Conservation (phyloP, 495 filamentous ascomycete genomes). For the Achaetomiella virescens region DNA sequence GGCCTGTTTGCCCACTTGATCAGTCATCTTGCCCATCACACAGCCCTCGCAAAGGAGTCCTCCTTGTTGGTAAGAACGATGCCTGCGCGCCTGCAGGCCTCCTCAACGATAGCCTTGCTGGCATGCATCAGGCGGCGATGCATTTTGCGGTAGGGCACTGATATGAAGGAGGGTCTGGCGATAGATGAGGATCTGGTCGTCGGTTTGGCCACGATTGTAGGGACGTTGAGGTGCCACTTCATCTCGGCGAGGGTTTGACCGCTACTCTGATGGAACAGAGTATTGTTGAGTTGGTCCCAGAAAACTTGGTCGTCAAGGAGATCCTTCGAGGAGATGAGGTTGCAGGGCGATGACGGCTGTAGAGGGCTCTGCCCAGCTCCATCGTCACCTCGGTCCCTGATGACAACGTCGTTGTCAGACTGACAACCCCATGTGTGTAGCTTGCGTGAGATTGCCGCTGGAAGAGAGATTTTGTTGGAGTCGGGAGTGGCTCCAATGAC, state of each 20-base stretch:
- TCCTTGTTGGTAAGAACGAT: neutral
- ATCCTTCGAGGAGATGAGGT: neutral
- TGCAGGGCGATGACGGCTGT: neutral
- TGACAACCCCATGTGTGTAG: no score
- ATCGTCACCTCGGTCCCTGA: no score
- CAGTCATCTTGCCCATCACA: neutral
- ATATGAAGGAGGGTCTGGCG: neutral
- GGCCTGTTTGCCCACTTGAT: neutral
- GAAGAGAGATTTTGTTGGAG: no score
- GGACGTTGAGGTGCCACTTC: neutral
- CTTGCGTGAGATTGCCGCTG: no score
- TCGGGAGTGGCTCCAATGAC: no score
- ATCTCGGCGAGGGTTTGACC: neutral
- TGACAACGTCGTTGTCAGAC: no score
- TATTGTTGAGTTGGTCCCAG: neutral
- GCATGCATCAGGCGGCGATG: neutral
- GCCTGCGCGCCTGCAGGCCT: neutral
- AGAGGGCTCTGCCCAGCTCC: neutral
- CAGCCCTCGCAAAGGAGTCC: no score
- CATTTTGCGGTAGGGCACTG: neutral
- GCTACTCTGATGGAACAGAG: neutral
- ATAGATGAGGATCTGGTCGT: no score
- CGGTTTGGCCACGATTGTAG: neutral
- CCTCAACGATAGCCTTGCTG: neutral
- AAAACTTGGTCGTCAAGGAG: neutral